Evolutionary conservation across 768 basidiomycete genomes (phyloP).

Genomic region (Phaffia tasmanica): DNA sequence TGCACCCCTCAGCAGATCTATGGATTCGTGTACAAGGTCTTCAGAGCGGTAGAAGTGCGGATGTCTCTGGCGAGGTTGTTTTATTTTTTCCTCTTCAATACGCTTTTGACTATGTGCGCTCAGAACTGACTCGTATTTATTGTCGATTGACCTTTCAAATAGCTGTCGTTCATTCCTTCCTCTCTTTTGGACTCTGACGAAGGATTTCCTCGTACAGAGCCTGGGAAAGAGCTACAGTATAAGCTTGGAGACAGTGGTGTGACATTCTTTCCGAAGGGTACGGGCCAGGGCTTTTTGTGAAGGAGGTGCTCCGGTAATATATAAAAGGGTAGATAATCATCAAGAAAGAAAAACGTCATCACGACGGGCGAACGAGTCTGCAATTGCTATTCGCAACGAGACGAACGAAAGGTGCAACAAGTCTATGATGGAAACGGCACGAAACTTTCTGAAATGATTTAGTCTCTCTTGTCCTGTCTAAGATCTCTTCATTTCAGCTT

Average conservation of each 20-base stretch:
- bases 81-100: not conserved
- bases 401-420: too few species aligned
- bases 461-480: too few species aligned
- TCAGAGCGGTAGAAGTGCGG: conserved; percentile 6
- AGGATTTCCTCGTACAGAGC: conserved; percentile 12
- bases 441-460: too few species aligned
- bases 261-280: conserved; percentile 20
- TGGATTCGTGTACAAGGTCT: conserved; percentile 14
- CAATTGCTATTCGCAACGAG: too few species aligned
- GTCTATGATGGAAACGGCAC: too few species aligned
- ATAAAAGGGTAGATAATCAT: too few species aligned
- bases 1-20: conserved; percentile 16
- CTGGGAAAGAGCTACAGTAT: conserved; percentile 24
- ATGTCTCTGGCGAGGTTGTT: conserved; percentile 25
- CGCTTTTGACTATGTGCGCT: not conserved
- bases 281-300: conserved; percentile 21
- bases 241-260: conserved; percentile 19
- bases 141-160: not conserved
- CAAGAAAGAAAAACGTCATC: too few species aligned
- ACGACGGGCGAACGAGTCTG: too few species aligned
- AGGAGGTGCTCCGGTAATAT: not conserved
- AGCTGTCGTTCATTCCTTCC: conserved; percentile 19
- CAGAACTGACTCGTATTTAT: not conserved
- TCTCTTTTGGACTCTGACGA: conserved; percentile 1
- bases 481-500: too few species aligned